Conservation (phyloP, 176 grass and related monocot genomes). For the Leersia perrieri region DNA sequence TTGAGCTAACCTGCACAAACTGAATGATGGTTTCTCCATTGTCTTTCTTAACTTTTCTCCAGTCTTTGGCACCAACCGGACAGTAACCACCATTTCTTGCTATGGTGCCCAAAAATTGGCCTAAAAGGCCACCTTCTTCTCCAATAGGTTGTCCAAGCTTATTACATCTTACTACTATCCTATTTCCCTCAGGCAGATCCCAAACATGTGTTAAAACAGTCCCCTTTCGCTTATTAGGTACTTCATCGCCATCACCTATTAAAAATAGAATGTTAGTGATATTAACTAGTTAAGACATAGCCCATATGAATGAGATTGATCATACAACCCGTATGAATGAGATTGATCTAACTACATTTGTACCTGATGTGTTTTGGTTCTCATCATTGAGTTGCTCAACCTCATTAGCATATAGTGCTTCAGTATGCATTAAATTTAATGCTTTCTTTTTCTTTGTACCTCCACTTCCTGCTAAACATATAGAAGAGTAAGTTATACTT, state of each 20-base stretch:
- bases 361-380: background rate
- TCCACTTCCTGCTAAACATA: background rate
- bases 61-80: background rate
- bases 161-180: background rate
- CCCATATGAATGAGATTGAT: background rate
- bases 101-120: constrained; percentile 2
- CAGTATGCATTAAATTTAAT: background rate
- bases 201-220: background rate
- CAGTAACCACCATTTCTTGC: background rate
- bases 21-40: background rate
- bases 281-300: background rate
- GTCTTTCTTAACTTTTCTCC: background rate
- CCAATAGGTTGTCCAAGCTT: background rate
- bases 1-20: background rate
- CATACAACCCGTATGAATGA: too few relatives aligned
- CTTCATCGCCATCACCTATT: background rate
- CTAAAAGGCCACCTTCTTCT: constrained; percentile 11
- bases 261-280: background rate
- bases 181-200: background rate
- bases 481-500: background rate
- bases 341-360: background rate
- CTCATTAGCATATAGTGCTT: background rate
- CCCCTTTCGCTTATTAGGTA: background rate
- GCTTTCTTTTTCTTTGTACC: background rate
- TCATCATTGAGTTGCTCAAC: background rate